phyloP scores from a whole-genome alignment of 2,329 filamentous ascomycete species.

The Tetracladium maxilliforme region DNA sequence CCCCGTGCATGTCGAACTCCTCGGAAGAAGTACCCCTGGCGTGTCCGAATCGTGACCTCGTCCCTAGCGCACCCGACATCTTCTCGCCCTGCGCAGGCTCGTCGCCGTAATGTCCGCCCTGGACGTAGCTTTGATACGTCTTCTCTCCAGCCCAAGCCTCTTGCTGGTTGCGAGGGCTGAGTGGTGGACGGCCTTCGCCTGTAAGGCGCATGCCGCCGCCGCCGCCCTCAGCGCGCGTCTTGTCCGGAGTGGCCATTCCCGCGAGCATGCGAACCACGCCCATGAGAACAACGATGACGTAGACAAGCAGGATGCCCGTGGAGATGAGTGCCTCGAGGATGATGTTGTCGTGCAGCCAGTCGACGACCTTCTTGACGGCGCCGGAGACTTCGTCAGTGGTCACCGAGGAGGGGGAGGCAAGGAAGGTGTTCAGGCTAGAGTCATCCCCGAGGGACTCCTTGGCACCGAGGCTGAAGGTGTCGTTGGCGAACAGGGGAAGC shows the following conservation, averaged over 20 bases:
- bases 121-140: too few relatives aligned
- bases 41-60: too few relatives aligned
- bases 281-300: slow-evolving; percentile 61
- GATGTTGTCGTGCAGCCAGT: slow-evolving; percentile 52
- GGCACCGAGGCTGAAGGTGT: slow-evolving; percentile 75
- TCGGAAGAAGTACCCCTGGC: too few relatives aligned
- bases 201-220: too few relatives aligned
- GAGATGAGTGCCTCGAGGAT: slow-evolving; percentile 71
- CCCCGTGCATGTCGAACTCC: too few relatives aligned
- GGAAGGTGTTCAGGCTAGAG: slow-evolving; percentile 50
- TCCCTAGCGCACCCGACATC: too few relatives aligned
- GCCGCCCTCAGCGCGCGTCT: slow-evolving; percentile 45
- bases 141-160: too few relatives aligned
- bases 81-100: too few relatives aligned
- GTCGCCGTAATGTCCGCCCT: too few relatives aligned
- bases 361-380: slow-evolving; percentile 56
- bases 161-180: too few relatives aligned
- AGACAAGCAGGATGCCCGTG: slow-evolving; percentile 57
- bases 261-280: slow-evolving; percentile 54
- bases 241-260: slow-evolving; percentile 43
- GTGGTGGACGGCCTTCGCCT: too few relatives aligned
- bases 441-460: slow-evolving; percentile 42
- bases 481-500: slow-evolving; percentile 63
- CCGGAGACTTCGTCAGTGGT: slow-evolving; percentile 71
- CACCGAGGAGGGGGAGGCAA: slow-evolving; percentile 58